These are phyloP conservation scores for Phaeosphaeria sp. DNA, from an alignment of 2,329 filamentous ascomycete genomes.

Conservation along the genomic window DNA sequence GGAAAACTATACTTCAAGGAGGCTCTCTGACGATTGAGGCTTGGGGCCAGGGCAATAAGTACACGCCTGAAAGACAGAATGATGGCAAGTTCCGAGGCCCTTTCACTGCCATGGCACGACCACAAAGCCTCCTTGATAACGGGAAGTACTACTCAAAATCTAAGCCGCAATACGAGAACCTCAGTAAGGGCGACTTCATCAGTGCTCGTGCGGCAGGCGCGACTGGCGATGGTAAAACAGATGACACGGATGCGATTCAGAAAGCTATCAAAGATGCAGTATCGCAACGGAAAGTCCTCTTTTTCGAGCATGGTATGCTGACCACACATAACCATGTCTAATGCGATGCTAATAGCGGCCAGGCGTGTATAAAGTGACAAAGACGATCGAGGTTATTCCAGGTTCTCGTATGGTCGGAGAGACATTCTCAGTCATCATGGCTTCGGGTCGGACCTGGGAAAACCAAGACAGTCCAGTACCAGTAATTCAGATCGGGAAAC, in stretches of 20 bases:
- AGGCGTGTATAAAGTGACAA: slow-evolving; percentile 60
- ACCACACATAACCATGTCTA: background rate
- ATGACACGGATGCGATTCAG: slow-evolving; percentile 84
- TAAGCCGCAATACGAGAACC: slow-evolving; percentile 57
- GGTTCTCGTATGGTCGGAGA: slow-evolving; percentile 84
- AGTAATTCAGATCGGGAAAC: slow-evolving; percentile 70
- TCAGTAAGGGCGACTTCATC: slow-evolving; percentile 70
- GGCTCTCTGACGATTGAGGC: slow-evolving; percentile 42
- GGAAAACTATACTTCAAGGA: slow-evolving; percentile 37
- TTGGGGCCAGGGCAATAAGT: slow-evolving; percentile 47
- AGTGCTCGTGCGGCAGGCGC: slow-evolving; percentile 58
- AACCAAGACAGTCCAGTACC: slow-evolving; percentile 64
- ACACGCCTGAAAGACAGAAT: slow-evolving; percentile 50
- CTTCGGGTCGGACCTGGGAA: slow-evolving; percentile 63
- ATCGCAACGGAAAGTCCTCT: slow-evolving; percentile 61
- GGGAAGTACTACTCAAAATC: slow-evolving; percentile 58
- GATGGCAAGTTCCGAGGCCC: slow-evolving; percentile 52
- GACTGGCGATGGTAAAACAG: slow-evolving; percentile 78
- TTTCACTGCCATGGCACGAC: slow-evolving; percentile 55
- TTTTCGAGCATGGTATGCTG: slow-evolving; percentile 62
- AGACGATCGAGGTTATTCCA: slow-evolving; percentile 66
- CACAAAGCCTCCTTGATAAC: slow-evolving; percentile 55
- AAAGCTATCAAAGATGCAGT: slow-evolving; percentile 70
- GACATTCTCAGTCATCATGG: slow-evolving; percentile 85
- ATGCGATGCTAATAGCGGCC: background rate